Conservation (phyloP, 352 stramenopile genomes). For the Pythium guiyangense region DNA sequence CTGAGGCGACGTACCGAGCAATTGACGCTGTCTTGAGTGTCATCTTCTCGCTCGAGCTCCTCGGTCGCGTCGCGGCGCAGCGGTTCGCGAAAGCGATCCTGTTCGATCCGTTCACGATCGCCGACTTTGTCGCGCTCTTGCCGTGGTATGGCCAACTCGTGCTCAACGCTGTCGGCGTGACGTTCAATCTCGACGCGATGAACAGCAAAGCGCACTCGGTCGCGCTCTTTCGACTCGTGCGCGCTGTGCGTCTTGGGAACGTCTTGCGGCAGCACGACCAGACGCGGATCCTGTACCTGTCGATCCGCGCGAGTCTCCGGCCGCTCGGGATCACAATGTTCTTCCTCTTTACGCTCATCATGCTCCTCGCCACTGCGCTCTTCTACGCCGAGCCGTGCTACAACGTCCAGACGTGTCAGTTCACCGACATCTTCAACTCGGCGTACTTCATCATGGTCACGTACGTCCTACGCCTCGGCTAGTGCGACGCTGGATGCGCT, state of each 20-base stretch:
- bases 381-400: slow-evolving; percentile 79
- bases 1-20: slow-evolving; percentile 24
- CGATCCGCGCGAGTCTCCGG: slow-evolving; percentile 50
- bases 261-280: slow-evolving; percentile 58
- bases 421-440: slow-evolving; percentile 83
- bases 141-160: slow-evolving; percentile 52
- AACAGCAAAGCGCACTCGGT: slow-evolving; percentile 21
- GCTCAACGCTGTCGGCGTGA: slow-evolving; percentile 1
- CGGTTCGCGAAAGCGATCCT: slow-evolving; percentile 26
- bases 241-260: slow-evolving; percentile 38
- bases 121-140: slow-evolving; percentile 50
- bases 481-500: too few species aligned
- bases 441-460: slow-evolving; percentile 84
- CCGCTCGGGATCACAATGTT: slow-evolving; percentile 64
- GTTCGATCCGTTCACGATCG: slow-evolving; percentile 35
- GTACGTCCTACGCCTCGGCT: too few species aligned
- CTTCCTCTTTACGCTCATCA: slow-evolving; percentile 73
- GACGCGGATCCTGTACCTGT: slow-evolving; percentile 51
- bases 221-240: slow-evolving; percentile 42
- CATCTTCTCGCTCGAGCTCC: slow-evolving; percentile 57
- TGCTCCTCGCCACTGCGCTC: slow-evolving; percentile 67
- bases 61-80: slow-evolving; percentile 24
- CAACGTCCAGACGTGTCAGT: slow-evolving; percentile 66
- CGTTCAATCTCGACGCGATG: slow-evolving; percentile 20
- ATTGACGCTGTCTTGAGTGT: slow-evolving; percentile 35